phyloP scores from a whole-genome alignment of 495 filamentous ascomycete genomes.

The Xylaria cubensis region DNA sequence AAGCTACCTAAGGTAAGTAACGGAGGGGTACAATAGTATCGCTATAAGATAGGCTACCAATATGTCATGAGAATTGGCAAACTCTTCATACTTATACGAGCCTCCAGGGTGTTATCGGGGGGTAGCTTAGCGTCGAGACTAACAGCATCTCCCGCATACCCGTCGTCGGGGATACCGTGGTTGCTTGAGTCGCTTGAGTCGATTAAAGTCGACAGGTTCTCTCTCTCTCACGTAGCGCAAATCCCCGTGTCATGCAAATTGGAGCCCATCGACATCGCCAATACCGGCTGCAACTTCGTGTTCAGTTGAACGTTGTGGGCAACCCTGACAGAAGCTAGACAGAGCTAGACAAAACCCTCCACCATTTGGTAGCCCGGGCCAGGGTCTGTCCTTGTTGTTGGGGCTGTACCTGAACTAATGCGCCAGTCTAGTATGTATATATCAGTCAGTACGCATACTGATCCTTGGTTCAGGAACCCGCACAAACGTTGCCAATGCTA shows the following conservation, averaged over 20 bases:
- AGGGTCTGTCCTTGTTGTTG: slow-evolving; percentile 14
- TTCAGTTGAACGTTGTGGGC: slow-evolving; percentile 18
- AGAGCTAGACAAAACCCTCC: slow-evolving; percentile 8
- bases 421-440: no score
- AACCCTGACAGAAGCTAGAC: slow-evolving; percentile 8
- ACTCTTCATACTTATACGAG: slow-evolving; percentile 18
- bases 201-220: background rate
- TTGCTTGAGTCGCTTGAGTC: background rate
- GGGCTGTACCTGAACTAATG: slow-evolving; percentile 26
- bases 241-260: slow-evolving; percentile 28
- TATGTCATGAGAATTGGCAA: slow-evolving; percentile 6
- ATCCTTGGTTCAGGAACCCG: slow-evolving; percentile 11
- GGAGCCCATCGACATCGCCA: slow-evolving; percentile 19
- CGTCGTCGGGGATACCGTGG: slow-evolving; percentile 22
- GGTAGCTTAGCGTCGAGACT: slow-evolving; percentile 13
- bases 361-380: slow-evolving; percentile 12
- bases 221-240: slow-evolving; percentile 15
- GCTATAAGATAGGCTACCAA: background rate
- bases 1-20: no score
- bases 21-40: background rate
- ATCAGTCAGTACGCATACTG: slow-evolving; percentile 14
- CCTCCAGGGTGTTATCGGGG: slow-evolving; percentile 14
- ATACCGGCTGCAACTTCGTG: slow-evolving; percentile 22
- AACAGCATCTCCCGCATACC: background rate
- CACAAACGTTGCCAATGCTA: slow-evolving; percentile 15